Conservation (phyloP, 139 green algal genomes). For the Chlamydomonas schloesseri region DNA sequence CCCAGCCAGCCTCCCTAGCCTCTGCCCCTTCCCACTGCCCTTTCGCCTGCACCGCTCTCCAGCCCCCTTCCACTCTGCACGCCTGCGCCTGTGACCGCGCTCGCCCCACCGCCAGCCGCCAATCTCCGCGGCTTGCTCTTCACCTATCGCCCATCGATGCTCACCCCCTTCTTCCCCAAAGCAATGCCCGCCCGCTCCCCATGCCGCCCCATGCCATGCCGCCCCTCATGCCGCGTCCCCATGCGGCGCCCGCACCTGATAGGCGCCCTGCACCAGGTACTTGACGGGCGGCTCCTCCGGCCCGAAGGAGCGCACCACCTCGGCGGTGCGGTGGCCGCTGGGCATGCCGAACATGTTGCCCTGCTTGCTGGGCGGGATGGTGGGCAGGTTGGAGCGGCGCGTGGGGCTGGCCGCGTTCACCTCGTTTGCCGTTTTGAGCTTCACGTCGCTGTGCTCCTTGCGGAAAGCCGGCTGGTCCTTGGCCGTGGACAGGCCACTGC, state of each 20-base stretch:
- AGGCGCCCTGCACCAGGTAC: conserved; percentile 66
- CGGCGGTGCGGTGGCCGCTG: conserved; percentile 36
- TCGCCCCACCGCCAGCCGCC: no score
- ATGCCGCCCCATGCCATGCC: no score
- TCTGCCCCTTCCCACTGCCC: neutral
- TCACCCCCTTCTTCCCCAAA: no score
- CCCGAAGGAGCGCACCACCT: conserved; percentile 42
- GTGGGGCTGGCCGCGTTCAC: neutral
- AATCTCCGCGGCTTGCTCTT: no score
- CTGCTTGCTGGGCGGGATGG: conserved; percentile 42
- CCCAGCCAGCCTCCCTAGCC: neutral
- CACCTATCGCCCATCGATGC: no score
- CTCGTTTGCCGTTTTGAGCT: neutral
- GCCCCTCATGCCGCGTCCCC: no score
- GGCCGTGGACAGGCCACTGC: conserved; percentile 58
- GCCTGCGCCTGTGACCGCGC: no score
- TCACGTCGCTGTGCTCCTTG: conserved; percentile 41
- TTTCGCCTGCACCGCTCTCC: no score
- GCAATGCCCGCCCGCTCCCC: no score
- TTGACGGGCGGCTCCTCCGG: conserved; percentile 63
- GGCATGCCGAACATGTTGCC: conserved; percentile 52
- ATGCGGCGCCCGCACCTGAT: neutral
- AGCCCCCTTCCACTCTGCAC: no score
- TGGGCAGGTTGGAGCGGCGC: neutral
- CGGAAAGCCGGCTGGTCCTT: conserved; percentile 57